Evolutionary conservation across 2,329 filamentous ascomycete species (phyloP).

Genomic region (Diaporthe batatas): DNA sequence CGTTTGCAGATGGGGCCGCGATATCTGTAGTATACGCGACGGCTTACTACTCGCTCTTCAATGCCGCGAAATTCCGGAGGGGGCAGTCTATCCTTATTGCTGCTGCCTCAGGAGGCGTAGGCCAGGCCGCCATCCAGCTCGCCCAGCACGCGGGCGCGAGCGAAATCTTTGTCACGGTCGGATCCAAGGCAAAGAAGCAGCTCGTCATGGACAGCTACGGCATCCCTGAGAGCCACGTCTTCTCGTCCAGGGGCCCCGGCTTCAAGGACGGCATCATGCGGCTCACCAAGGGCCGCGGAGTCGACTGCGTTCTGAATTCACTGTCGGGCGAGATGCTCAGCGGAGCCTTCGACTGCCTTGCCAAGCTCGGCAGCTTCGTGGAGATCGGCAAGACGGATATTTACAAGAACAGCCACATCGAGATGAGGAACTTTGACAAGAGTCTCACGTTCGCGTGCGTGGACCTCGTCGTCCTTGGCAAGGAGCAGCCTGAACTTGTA

Average conservation of each 20-base stretch:
- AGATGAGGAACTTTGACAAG: constrained; percentile 52
- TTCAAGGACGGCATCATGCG: constrained; percentile 35
- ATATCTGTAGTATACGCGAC: constrained; percentile 42
- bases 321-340: constrained; percentile 47
- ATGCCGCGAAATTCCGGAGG: constrained; percentile 47
- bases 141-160: constrained; percentile 52
- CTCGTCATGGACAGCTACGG: constrained; percentile 51
- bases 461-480: constrained; percentile 32
- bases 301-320: constrained; percentile 42
- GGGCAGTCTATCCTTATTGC: constrained; percentile 57
- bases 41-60: constrained; percentile 57
- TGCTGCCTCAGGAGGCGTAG: constrained; percentile 57
- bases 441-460: constrained; percentile 39
- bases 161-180: constrained; percentile 56
- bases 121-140: constrained; percentile 58
- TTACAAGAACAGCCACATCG: constrained; percentile 49
- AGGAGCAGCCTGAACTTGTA: constrained; percentile 13
- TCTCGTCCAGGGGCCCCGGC: constrained; percentile 45
- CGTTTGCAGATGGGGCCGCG: constrained; percentile 36
- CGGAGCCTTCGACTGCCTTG: constrained; percentile 50
- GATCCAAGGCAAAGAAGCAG: constrained; percentile 50
- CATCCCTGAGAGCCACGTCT: constrained; percentile 54
- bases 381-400: constrained; percentile 52
- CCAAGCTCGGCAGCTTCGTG: constrained; percentile 49
- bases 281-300: constrained; percentile 37